phyloP scores from a whole-genome alignment of 2,329 filamentous ascomycete genomes.

The Aspergillus ruber region DNA sequence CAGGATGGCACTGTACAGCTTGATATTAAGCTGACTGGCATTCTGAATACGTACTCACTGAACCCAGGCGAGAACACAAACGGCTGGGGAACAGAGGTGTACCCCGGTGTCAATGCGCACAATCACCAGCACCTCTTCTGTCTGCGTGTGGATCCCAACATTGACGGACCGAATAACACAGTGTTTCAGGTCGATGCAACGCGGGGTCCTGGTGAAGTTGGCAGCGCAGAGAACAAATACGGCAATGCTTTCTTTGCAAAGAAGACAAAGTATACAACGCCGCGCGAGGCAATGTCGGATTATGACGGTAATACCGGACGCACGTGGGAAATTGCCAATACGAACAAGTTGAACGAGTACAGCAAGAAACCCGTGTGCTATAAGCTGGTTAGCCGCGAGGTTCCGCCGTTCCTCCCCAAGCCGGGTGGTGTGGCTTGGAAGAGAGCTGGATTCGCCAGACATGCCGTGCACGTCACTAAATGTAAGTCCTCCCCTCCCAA shows the following conservation, averaged over 20 bases:
- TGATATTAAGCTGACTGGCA: constrained; percentile 85
- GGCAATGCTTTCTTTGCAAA: constrained; percentile 86
- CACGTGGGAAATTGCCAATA: constrained; percentile 88
- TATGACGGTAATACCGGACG: constrained; percentile 73
- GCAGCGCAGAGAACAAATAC: constrained; percentile 75
- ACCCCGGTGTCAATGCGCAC: constrained; percentile 85
- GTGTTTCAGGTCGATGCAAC: constrained; percentile 76
- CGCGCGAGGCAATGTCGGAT: constrained; percentile 63
- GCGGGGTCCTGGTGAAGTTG: constrained; percentile 64
- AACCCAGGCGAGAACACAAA: constrained; percentile 71
- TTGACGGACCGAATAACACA: constrained; percentile 79
- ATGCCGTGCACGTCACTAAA: constrained; percentile 82
- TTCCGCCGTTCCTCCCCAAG: constrained; percentile 71
- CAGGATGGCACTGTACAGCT: constrained; percentile 89
- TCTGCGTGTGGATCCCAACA: constrained; percentile 75
- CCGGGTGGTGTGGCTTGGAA: constrained; percentile 80
- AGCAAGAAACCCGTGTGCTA: constrained; percentile 79
- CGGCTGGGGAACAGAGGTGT: constrained; percentile 88
- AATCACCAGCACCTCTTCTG: constrained; percentile 97
- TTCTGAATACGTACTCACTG: constrained; percentile 85
- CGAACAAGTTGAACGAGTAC: constrained; percentile 74
- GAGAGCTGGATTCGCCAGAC: constrained; percentile 76
- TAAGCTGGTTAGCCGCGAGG: constrained; percentile 83
- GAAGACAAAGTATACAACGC: constrained; percentile 70
- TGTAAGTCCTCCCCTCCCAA: constrained; percentile 52